Evolutionary conservation across 805 yeast genomes (phyloP).

Genomic region (Ogataea corticis): DNA sequence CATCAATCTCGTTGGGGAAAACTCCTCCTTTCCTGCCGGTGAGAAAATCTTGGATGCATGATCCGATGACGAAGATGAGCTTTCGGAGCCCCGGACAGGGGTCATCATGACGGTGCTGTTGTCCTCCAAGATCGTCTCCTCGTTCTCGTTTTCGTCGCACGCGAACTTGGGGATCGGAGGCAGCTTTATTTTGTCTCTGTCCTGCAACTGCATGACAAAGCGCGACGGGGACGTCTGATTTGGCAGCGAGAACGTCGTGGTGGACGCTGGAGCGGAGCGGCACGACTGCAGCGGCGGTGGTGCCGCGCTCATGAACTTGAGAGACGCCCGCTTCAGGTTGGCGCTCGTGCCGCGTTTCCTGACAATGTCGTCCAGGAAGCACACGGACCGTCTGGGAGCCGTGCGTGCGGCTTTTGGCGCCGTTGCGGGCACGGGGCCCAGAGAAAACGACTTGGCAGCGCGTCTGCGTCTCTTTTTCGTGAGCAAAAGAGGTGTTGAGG

Average conservation of each 20-base stretch:
- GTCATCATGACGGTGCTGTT: slow-evolving; percentile 16
- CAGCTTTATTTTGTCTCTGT: slow-evolving; percentile 20
- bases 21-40: background rate
- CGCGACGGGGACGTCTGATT: slow-evolving; percentile 33
- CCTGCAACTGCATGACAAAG: slow-evolving; percentile 20
- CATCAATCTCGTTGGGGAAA: slow-evolving; percentile 40
- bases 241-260: slow-evolving; percentile 13
- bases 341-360: slow-evolving; percentile 30
- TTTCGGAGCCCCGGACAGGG: slow-evolving; percentile 14
- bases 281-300: slow-evolving; percentile 14
- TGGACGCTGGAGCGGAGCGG: slow-evolving; percentile 25
- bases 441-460: slow-evolving; percentile 4
- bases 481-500: slow-evolving; percentile 30
- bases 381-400: slow-evolving; percentile 11
- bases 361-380: slow-evolving; percentile 30
- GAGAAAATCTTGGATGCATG: slow-evolving; percentile 6
- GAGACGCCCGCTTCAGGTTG: slow-evolving; percentile 28
- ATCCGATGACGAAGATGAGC: slow-evolving; percentile 4
- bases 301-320: slow-evolving; percentile 19
- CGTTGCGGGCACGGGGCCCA: slow-evolving; percentile 5
- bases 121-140: slow-evolving; percentile 17
- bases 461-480: slow-evolving; percentile 7
- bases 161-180: slow-evolving; percentile 34
- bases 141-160: slow-evolving; percentile 9
- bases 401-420: slow-evolving; percentile 4